phyloP scores from a whole-genome alignment of 352 stramenopile genomes.

The Phytophthora podocarpi region DNA sequence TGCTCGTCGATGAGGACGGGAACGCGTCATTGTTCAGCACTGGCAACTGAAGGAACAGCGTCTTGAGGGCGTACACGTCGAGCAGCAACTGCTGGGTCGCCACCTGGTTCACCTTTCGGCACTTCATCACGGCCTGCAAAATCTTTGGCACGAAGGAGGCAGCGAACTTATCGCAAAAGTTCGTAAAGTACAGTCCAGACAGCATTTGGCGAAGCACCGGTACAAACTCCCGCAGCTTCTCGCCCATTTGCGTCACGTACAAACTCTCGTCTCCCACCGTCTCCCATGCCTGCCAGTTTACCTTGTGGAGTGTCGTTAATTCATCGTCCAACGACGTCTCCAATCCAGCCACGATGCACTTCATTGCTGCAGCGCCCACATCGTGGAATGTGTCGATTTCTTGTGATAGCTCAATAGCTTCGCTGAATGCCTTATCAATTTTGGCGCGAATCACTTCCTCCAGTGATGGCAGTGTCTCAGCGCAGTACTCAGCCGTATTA shows the following conservation, averaged over 20 bases:
- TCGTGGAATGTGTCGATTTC: slow-evolving; percentile 97
- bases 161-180: slow-evolving; percentile 98
- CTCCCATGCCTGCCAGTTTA: slow-evolving; percentile 95
- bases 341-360: slow-evolving; percentile 94
- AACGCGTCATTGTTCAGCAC: slow-evolving; percentile 70
- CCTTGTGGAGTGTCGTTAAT: slow-evolving; percentile 89
- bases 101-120: slow-evolving; percentile 95
- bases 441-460: slow-evolving; percentile 97
- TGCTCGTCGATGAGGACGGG: slow-evolving; percentile 42
- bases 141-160: slow-evolving; percentile 92
- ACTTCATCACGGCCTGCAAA: slow-evolving; percentile 87
- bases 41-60: slow-evolving; percentile 95
- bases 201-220: slow-evolving; percentile 91
- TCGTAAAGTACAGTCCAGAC: slow-evolving; percentile 94
- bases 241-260: slow-evolving; percentile 94
- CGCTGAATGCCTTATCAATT: slow-evolving; percentile 93
- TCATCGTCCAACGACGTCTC: slow-evolving; percentile 92
- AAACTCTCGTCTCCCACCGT: slow-evolving; percentile 95
- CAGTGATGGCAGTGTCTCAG: slow-evolving; percentile 95
- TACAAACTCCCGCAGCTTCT: slow-evolving; percentile 93
- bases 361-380: slow-evolving; percentile 93
- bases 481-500: slow-evolving; percentile 99
- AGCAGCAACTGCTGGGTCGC: slow-evolving; percentile 98
- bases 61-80: slow-evolving; percentile 98
- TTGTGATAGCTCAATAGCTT: slow-evolving; percentile 93